Evolutionary conservation across 129 eudicot species (phyloP).

Genomic region (Flaveria trinervia): DNA sequence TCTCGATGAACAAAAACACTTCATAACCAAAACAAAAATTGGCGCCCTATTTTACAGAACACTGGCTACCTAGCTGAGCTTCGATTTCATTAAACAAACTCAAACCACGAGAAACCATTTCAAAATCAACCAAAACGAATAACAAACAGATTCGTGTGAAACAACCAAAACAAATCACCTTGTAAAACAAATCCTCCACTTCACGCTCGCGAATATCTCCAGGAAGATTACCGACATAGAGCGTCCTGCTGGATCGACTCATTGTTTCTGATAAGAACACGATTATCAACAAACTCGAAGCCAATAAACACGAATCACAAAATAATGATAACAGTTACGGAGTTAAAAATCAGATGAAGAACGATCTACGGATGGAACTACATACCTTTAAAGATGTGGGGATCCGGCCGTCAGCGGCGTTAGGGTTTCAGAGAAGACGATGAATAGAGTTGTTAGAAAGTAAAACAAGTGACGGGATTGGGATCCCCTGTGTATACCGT

Average conservation of each 20-base stretch:
- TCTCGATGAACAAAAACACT: neutral
- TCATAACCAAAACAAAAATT: neutral
- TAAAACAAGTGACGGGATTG: neutral
- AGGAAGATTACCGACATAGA: slow-evolving; percentile 91
- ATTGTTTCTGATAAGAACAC: slow-evolving; percentile 44
- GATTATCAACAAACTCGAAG: neutral
- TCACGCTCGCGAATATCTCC: slow-evolving; percentile 97
- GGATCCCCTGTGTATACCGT: slow-evolving; percentile 20
- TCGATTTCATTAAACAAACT: neutral
- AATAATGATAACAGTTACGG: neutral
- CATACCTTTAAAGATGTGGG: slow-evolving; percentile 15
- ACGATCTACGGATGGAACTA: neutral
- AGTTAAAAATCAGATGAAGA: neutral
- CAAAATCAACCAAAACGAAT: neutral
- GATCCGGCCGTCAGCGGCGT: slow-evolving; percentile 36
- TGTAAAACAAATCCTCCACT: slow-evolving; percentile 86
- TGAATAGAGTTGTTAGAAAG: slow-evolving; percentile 3
- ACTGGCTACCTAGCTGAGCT: neutral
- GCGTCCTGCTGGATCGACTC: slow-evolving; percentile 66
- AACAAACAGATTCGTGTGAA: neutral
- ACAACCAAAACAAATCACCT: slow-evolving; percentile 44
- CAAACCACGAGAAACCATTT: neutral
- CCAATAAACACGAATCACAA: neutral
- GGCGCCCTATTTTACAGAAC: neutral
- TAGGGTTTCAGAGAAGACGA: slow-evolving; percentile 40